Base-by-base conservation (phyloP, 2,329 filamentous ascomycete species). In the Pleoardoris graminearum region DNA sequence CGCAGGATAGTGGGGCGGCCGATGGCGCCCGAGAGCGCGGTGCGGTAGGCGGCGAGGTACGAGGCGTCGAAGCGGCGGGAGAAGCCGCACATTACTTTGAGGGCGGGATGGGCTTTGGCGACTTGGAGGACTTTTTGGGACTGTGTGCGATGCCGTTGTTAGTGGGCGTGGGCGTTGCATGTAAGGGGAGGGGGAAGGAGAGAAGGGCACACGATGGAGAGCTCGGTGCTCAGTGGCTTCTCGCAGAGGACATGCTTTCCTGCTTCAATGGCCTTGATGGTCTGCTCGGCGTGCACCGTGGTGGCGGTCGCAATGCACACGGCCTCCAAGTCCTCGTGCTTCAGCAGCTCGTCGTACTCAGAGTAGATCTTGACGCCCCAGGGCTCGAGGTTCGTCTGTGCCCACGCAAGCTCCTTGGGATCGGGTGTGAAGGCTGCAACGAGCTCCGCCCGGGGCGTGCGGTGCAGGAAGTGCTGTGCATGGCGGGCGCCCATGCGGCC, bases 71-170 rank as follows among this genome's bases (percentile, higher is more conserved):
- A 89, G 50, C 84, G 82, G 25, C 84, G 80, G 4, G 82, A 85
- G 76, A 86, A 86, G 6, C 84, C 85, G 61, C 83, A 85, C 77
- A 88, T 82, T 50, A 88, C 83, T 69, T 87, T 88, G 17, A 85
- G 77, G 46, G 85, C 67, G 1, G 84, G 84, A 46, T 80, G 79
- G 54, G 76, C 75, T 51, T 73, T 70, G 22, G 83, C 82, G 7
- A 82, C 82, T 42, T 82, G 78, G 54, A 87, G 76, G 35, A 88
- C 84, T 17, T 78, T 74, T 75, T 85, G 80, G 45, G 81, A 84
- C 82, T 85, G 55, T 14, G 27, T n/a, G 44, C n/a, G n/a, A n/a
- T n/a, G 10, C 21, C 12, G 32, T 11, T 16, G 52, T 56, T 54
- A 57, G 51, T 14, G 36, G 50, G 7, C 3, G 23, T n/a, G 19